Base-by-base conservation (phyloP, 805 yeast species). In the Barnettozyma botsteinii region DNA sequence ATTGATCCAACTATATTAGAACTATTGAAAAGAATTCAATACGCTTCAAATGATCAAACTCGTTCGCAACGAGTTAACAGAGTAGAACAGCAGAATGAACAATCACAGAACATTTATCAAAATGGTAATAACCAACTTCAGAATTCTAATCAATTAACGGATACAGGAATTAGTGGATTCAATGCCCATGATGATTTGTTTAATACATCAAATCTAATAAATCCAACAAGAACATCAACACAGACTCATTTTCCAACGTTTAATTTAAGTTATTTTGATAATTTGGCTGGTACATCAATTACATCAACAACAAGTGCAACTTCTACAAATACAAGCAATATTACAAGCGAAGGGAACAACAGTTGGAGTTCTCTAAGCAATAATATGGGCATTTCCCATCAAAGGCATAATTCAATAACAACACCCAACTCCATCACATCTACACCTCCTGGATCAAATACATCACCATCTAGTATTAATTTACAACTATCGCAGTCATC, bases 1-100 rank as follows among this genome's bases (percentile, higher is more conserved):
- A 72, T 79, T 7, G 85, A 79, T 53, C 85, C 85, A 5, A 77
- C 85, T 0, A 75, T 79, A 20, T 60, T 72, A 46, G 81, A 75
- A 51, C 62, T 79, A n/a, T 59, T 79, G 38, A 67, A 69, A 48
- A 57, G 85, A 38, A 63, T 78, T 31, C 83, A 79, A 51, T 79
- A 79, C 49, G 75, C 76, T 7, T 27, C 43, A 39, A 36, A 39
- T 31, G 44, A 28, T 9, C 12, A 18, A 13, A 19, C 32, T 7
- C 11, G 14, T 21, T 21, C 23, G 6, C 23, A 6, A 21, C 23
- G 9, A 21, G n/a, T n/a, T n/a, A n/a, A n/a, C n/a, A n/a, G n/a
- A n/a, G 9, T 21, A 7, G 18, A 34, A 15, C 13, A 27, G 3
- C 34, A 23, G 11, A 31, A 25, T 5, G 30, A 31, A 21, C 32